These are phyloP conservation scores for Boletus eberwhitei DNA, from an alignment of 768 basidiomycete species.

Conservation along the genomic window DNA sequence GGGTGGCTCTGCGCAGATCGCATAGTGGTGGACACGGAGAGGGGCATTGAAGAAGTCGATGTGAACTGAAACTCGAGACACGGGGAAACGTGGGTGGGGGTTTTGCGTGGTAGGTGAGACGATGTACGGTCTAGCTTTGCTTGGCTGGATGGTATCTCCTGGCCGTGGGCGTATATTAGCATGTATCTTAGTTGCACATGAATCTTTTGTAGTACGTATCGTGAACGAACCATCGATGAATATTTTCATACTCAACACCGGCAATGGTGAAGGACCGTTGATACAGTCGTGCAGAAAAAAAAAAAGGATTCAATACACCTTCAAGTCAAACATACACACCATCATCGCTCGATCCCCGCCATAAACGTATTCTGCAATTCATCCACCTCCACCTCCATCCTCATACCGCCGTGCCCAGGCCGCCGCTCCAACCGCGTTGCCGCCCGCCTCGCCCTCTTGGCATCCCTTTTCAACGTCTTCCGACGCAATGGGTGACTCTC, in stretches of 20 bases:
- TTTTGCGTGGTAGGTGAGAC: neutral
- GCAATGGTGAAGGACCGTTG: too few relatives aligned
- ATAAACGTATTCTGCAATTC: constrained; percentile 23
- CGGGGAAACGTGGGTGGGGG: too few relatives aligned
- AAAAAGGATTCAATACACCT: neutral
- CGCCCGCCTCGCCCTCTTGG: constrained; percentile 58
- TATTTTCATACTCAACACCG: too few relatives aligned
- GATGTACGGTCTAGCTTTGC: neutral
- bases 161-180: neutral
- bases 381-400: constrained; percentile 34
- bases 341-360: constrained; percentile 17
- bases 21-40: neutral
- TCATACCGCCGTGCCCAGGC: neutral
- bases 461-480: constrained; percentile 57
- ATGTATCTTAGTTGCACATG: neutral
- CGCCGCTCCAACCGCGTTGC: constrained; percentile 30
- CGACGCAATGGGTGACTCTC: constrained; percentile 48
- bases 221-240: too few relatives aligned
- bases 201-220: neutral
- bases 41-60: neutral
- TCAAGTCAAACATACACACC: neutral
- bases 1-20: constrained; percentile 5
- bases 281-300: too few relatives aligned
- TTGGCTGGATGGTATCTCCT: neutral
- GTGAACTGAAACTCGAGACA: neutral